Conservation (phyloP, 352 stramenopile species). For the Blastocystis sp. region DNA sequence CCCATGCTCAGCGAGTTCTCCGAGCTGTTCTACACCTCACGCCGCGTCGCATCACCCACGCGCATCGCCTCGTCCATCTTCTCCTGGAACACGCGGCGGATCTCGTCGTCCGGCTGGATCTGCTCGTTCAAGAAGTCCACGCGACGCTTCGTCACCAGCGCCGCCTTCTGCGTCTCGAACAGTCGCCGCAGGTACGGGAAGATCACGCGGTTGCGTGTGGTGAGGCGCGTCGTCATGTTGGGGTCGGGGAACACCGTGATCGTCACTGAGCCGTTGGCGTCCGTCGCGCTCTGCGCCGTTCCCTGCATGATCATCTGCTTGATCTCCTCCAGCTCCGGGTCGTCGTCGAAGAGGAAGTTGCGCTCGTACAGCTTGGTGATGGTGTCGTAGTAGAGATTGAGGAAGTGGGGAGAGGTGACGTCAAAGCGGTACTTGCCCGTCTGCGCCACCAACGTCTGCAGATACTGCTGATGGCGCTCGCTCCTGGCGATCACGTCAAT, state of each 20-base stretch:
- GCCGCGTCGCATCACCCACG: neutral
- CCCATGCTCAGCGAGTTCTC: conserved; percentile 13
- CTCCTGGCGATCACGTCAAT: conserved; percentile 55
- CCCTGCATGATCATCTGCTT: neutral
- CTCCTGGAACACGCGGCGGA: conserved; percentile 31
- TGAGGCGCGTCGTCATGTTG: conserved; percentile 18
- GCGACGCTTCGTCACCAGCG: conserved; percentile 51
- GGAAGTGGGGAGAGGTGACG: conserved; percentile 22
- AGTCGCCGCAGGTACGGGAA: conserved; percentile 57
- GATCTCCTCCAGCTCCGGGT: conserved; percentile 49
- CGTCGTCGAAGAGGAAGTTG: conserved; percentile 52
- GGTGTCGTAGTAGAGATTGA: conserved; percentile 58
- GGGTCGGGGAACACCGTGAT: conserved; percentile 1
- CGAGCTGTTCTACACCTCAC: conserved; percentile 2
- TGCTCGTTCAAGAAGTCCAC: conserved; percentile 61
- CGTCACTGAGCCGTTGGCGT: neutral
- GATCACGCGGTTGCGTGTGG: conserved; percentile 53
- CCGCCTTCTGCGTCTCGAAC: conserved; percentile 63
- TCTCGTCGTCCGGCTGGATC: conserved; percentile 49
- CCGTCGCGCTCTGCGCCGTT: conserved; percentile 10
- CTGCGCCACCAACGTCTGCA: conserved; percentile 26
- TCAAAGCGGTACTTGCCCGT: conserved; percentile 51
- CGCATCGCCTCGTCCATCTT: conserved; percentile 44
- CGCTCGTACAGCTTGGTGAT: conserved; percentile 43
- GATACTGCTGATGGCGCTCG: conserved; percentile 31